A percentile compares a stretch with the other conserved stretches of the same genome.
Evolutionary conservation across 2,329 filamentous ascomycete genomes (phyloP).

Genomic region (Davidsoniella eucalypti): DNA sequence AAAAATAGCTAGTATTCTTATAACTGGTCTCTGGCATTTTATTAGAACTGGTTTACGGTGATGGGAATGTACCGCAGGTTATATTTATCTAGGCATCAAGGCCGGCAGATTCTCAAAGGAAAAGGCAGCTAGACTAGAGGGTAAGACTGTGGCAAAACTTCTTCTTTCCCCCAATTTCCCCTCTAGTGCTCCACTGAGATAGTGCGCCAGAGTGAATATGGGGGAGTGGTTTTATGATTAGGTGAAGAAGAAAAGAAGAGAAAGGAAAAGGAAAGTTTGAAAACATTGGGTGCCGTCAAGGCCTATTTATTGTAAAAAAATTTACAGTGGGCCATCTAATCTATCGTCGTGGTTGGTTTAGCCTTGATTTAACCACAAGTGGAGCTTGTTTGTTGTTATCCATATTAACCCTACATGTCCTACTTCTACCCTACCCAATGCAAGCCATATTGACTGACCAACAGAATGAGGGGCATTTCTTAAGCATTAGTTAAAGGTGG

Average conservation of each 20-base stretch:
- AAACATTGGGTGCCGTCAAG: not conserved
- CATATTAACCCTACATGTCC: too few species aligned
- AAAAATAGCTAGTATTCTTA: too few species aligned
- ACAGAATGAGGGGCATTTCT: too few species aligned
- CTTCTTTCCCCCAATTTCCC: conserved; percentile 58
- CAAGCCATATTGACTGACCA: too few species aligned
- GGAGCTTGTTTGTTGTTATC: too few species aligned
- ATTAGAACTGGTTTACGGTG: not conserved
- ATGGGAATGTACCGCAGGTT: conserved; percentile 18
- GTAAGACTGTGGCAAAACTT: conserved; percentile 25
- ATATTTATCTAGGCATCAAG: conserved; percentile 21
- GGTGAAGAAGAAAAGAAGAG: conserved; percentile 21
- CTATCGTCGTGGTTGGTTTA: too few species aligned
- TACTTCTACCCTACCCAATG: too few species aligned
- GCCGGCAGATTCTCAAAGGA: conserved; percentile 5
- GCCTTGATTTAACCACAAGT: too few species aligned
- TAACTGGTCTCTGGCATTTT: too few species aligned
- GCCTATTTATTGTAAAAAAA: conserved; percentile 5
- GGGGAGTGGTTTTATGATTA: conserved; percentile 23
- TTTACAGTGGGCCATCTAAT: conserved; percentile 2
- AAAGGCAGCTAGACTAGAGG: conserved; percentile 26
- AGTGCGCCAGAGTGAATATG: conserved; percentile 52
- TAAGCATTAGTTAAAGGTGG: too few species aligned
- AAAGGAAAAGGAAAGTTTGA: conserved; percentile 10
- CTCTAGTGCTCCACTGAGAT: conserved; percentile 41